Conservation (phyloP, 192 early-diverging fungal species). For the Mycoemilia scoparia region DNA sequence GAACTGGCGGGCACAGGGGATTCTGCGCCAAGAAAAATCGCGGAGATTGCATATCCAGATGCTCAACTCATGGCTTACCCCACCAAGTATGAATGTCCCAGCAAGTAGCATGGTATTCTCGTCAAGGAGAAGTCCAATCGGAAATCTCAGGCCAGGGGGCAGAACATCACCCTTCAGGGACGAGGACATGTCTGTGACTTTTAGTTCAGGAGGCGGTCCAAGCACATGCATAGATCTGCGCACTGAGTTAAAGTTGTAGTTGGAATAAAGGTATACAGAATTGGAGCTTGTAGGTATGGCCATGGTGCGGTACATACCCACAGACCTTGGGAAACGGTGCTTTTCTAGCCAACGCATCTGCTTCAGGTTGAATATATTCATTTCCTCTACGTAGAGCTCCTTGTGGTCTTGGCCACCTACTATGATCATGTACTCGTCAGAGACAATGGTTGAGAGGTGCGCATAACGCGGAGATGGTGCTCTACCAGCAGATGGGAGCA, state of each 20-base stretch:
- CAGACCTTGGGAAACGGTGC: constrained; percentile 49
- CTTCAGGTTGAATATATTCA: constrained; percentile 58
- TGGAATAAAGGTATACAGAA: constrained; percentile 51
- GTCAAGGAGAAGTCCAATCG: constrained; percentile 49
- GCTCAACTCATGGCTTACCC: constrained; percentile 44
- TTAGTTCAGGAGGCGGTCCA: constrained; percentile 34
- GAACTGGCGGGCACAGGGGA: constrained; percentile 50
- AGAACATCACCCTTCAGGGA: constrained; percentile 40
- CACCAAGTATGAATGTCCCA: constrained; percentile 50
- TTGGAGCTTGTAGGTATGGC: constrained; percentile 37
- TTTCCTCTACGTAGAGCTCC: constrained; percentile 59
- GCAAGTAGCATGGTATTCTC: constrained; percentile 45
- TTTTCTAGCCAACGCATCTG: constrained; percentile 45
- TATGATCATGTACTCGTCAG: constrained; percentile 37
- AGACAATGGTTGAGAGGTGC: constrained; percentile 48
- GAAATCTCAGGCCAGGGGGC: constrained; percentile 62
- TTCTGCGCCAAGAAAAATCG: constrained; percentile 41
- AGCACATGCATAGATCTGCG: constrained; percentile 55
- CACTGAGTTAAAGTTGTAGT: constrained; percentile 56
- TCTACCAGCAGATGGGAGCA: constrained; percentile 24
- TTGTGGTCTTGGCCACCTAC: constrained; percentile 62
- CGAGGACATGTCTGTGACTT: constrained; percentile 48
- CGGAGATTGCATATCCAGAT: constrained; percentile 51
- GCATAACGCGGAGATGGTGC: constrained; percentile 56
- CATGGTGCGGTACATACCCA: constrained; percentile 61